Evolutionary conservation across 139 green algal genomes (phyloP).

Genomic region (Chlorella ohadii): DNA sequence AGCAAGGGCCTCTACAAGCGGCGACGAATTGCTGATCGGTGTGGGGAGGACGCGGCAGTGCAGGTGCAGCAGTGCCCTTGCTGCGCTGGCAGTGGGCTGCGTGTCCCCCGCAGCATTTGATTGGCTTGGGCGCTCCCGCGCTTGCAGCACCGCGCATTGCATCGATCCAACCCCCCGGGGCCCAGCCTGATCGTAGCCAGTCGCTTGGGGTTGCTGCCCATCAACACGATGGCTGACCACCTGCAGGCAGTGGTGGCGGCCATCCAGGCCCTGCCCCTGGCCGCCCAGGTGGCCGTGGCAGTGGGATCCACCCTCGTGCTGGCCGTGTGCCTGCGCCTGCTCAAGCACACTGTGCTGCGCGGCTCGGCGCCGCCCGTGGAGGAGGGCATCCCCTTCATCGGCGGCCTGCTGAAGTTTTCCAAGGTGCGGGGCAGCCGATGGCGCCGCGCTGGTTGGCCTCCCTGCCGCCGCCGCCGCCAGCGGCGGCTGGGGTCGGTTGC

Average conservation of each 20-base stretch:
- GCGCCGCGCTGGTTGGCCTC: background rate
- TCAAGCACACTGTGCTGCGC: constrained; percentile 41
- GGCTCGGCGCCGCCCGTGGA: constrained; percentile 78
- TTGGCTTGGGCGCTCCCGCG: background rate
- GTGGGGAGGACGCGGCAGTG: too few species aligned
- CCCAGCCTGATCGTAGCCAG: too few species aligned
- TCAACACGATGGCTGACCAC: background rate
- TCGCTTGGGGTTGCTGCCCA: too few species aligned
- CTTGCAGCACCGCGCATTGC: background rate
- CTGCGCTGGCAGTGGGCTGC: background rate
- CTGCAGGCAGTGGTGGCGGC: background rate
- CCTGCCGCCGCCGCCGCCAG: background rate
- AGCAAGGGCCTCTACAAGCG: background rate
- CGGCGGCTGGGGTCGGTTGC: background rate
- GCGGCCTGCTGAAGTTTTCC: constrained; percentile 93
- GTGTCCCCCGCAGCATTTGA: background rate
- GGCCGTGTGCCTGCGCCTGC: constrained; percentile 46
- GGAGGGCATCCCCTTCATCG: constrained; percentile 91
- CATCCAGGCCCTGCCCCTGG: constrained; percentile 30
- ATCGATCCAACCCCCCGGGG: background rate
- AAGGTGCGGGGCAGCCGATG: constrained; percentile 55
- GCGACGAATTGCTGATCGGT: background rate
- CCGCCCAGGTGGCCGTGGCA: constrained; percentile 3
- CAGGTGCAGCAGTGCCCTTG: too few species aligned
- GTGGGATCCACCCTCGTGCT: constrained; percentile 39